phyloP scores from a whole-genome alignment of 2,329 filamentous ascomycete genomes.

The Ophiostoma himal-ulmi region DNA sequence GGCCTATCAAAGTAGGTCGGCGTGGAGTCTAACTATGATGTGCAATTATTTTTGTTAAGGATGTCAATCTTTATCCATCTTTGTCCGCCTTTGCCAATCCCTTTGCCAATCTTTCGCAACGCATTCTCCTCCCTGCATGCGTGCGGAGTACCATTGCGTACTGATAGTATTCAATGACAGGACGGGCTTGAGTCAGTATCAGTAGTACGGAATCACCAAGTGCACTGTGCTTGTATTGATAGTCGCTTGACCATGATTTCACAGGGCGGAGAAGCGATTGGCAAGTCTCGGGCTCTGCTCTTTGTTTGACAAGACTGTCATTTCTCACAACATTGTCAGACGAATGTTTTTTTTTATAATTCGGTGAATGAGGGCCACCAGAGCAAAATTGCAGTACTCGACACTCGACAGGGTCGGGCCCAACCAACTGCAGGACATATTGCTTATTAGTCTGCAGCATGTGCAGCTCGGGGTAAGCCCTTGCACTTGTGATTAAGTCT shows the following conservation, averaged over 20 bases:
- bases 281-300: not conserved
- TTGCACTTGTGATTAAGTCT: not conserved
- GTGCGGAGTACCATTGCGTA: constrained; percentile 1
- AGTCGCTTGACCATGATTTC: no score
- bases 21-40: not conserved
- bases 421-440: not conserved
- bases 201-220: not conserved
- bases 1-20: not conserved
- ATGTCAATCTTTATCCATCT: constrained; percentile 4
- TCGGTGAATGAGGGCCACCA: not conserved
- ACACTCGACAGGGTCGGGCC: not conserved
- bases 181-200: not conserved
- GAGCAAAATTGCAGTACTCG: not conserved
- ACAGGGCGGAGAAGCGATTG: not conserved
- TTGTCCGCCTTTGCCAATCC: not conserved
- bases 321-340: not conserved
- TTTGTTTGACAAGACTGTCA: not conserved
- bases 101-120: constrained; percentile 3
- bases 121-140: not conserved
- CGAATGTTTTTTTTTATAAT: not conserved
- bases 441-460: not conserved
- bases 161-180: not conserved
- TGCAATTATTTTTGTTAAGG: not conserved
- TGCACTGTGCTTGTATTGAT: no score
- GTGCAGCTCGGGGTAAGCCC: not conserved